Percentiles rank a stretch among this genome's conserved stretches.
phyloP scores from a whole-genome alignment of 495 filamentous ascomycete genomes.

The Clohesyomyces aquaticus region DNA sequence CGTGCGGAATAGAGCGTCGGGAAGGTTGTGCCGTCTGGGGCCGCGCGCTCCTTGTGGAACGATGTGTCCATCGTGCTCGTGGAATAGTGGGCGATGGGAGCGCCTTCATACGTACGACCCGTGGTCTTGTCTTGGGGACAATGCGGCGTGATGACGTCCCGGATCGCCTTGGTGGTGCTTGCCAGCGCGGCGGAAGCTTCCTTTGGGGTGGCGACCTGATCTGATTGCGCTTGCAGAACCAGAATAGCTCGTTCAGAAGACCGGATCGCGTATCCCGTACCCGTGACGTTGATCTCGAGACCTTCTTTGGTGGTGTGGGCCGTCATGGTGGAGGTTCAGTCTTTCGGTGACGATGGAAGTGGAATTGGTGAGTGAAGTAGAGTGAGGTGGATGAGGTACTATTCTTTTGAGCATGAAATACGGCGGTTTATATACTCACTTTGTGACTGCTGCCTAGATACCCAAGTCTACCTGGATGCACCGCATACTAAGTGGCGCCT shows the following conservation, averaged over 20 bases:
- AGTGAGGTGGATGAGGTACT: no score
- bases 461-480: no score
- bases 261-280: background rate
- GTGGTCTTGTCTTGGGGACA: constrained; percentile 11
- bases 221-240: constrained; percentile 5
- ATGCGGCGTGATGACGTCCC: constrained; percentile 10
- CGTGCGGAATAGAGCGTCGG: constrained; percentile 3
- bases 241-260: constrained; percentile 22
- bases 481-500: no score
- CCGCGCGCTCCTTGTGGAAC: background rate
- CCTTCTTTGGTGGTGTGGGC: background rate
- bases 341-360: no score
- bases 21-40: background rate
- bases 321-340: no score
- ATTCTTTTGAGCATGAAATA: no score
- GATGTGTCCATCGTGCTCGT: constrained; percentile 23
- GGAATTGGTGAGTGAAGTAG: no score
- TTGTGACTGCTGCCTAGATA: no score
- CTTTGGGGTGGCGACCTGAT: background rate
- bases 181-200: constrained; percentile 13
- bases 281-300: constrained; percentile 21
- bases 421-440: no score
- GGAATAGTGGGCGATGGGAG: constrained; percentile 17
- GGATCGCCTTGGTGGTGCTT: constrained; percentile 1
- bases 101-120: background rate